phyloP scores from a whole-genome alignment of 75 land plant genomes.

The Picea glauca region DNA sequence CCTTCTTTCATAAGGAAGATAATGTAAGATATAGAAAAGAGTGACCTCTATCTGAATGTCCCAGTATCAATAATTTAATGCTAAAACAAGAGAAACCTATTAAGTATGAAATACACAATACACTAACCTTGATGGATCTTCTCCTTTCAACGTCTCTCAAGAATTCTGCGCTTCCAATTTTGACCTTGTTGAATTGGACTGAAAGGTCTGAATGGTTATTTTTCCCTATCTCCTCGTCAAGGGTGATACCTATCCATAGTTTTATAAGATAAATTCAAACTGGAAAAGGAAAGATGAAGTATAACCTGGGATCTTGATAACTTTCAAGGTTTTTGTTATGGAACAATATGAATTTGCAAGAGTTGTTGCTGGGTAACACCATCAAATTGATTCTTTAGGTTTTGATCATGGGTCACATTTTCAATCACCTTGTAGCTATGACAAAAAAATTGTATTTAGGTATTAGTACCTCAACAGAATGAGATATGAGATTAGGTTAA shows the following conservation, averaged over 20 bases:
- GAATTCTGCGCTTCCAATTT: constrained; percentile 80
- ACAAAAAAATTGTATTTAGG: not conserved
- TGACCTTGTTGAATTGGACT: constrained; percentile 16
- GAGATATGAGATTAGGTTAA: not conserved
- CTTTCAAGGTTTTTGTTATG: not conserved
- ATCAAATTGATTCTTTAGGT: not conserved
- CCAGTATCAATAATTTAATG: not conserved
- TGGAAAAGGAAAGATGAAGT: not conserved
- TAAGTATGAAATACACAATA: not conserved
- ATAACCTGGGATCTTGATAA: not conserved
- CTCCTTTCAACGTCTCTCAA: constrained; percentile 71
- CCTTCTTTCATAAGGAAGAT: no score
- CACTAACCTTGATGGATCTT: constrained; percentile 81
- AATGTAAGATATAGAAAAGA: not conserved
- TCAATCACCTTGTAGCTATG: not conserved
- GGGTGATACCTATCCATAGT: not conserved
- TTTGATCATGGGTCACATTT: not conserved
- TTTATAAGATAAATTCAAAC: not conserved
- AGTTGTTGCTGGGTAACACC: not conserved
- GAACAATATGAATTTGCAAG: not conserved
- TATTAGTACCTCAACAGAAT: not conserved
- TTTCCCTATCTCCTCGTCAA: constrained; percentile 6
- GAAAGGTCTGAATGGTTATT: not conserved
- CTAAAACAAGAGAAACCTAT: not conserved
- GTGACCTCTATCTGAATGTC: no score